A percentile compares a stretch with the other conserved stretches of the same genome.
phyloP scores from a whole-genome alignment of 1,284 basidiomycete species.

The Heterobasidion annosum region DNA sequence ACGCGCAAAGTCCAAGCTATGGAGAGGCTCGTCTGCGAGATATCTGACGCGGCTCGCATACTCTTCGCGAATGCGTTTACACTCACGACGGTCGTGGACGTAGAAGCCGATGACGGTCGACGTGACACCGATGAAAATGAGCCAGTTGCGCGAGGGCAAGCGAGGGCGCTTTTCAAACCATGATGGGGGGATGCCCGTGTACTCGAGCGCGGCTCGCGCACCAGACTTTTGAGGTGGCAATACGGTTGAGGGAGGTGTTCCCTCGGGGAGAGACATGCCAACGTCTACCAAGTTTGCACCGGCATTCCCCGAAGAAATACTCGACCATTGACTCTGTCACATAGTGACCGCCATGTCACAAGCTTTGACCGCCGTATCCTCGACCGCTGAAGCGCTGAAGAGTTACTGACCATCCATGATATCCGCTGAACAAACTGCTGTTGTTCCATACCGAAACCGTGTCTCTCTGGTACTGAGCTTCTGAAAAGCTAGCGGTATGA shows the following conservation, averaged over 20 bases:
- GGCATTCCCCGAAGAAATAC: background rate
- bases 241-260: background rate
- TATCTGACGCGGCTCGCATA: constrained; percentile 79
- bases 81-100: constrained; percentile 78
- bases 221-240: constrained; percentile 17
- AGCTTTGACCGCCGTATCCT: no score
- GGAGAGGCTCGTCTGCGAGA: constrained; percentile 61
- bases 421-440: no score
- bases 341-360: no score
- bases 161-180: constrained; percentile 72
- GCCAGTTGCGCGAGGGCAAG: constrained; percentile 88
- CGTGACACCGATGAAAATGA: constrained; percentile 80
- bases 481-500: no score
- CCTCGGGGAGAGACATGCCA: background rate
- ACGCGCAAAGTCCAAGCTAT: constrained; percentile 63
- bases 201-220: constrained; percentile 25
- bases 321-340: no score
- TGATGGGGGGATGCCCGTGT: constrained; percentile 48
- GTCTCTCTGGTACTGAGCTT: no score
- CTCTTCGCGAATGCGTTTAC: constrained; percentile 65
- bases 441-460: no score
- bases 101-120: constrained; percentile 68
- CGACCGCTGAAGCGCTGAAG: no score
- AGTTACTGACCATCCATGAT: no score
- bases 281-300: background rate